A percentile compares a stretch with the other conserved stretches of the same genome.
These are phyloP conservation scores for Suillus variegatus DNA, from an alignment of 768 basidiomycete genomes.

Conservation along the genomic window DNA sequence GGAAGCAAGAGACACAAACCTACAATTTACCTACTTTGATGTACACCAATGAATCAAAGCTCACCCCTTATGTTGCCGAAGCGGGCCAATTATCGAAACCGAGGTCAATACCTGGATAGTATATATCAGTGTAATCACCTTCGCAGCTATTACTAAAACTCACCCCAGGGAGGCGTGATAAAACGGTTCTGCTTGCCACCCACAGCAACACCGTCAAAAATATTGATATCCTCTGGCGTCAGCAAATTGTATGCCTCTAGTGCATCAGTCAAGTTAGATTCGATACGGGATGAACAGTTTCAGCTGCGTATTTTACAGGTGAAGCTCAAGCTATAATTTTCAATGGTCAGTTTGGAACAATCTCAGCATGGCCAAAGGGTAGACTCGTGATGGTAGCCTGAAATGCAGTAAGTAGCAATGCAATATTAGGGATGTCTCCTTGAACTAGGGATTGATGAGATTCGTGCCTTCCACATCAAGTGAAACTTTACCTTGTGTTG, in stretches of 20 bases:
- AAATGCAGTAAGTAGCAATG: no score
- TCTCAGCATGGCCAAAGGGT: no score
- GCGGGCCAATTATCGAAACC: conserved; percentile 66
- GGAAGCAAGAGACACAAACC: neutral
- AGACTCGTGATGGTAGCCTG: no score
- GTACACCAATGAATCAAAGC: neutral
- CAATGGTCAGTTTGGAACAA: neutral
- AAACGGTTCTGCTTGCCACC: conserved; percentile 69
- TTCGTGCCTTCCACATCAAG: no score
- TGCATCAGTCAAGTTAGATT: conserved; percentile 57
- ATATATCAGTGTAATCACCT: conserved; percentile 15
- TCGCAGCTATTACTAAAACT: conserved; percentile 27
- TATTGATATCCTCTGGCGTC: conserved; percentile 49
- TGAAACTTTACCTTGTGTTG: no score
- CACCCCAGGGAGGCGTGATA: conserved; percentile 70
- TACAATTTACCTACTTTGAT: neutral
- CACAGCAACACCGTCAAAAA: conserved; percentile 56
- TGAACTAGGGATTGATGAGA: no score
- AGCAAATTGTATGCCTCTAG: conserved; percentile 47
- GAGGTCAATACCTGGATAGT: conserved; percentile 53
- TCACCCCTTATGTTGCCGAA: neutral
- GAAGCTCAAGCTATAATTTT: conserved; percentile 60
- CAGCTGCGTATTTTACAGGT: conserved; percentile 76
- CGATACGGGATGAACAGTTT: conserved; percentile 66
- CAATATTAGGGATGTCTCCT: no score